Base-by-base conservation (phyloP, 768 basidiomycete genomes). In the Cubamyces sp. region DNA sequence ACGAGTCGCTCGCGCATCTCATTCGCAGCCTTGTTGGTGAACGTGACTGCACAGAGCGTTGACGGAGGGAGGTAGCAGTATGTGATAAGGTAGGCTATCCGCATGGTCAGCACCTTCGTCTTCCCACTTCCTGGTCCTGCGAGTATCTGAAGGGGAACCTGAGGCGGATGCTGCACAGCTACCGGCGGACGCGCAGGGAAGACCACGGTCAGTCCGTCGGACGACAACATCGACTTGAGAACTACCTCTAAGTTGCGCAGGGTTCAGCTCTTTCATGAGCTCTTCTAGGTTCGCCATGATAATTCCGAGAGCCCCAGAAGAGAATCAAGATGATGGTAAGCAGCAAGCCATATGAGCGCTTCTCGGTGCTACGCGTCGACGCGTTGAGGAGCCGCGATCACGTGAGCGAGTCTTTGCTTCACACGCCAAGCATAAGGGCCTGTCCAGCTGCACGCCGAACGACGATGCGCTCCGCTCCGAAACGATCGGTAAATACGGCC, bases 11-110 rank as follows among this genome's bases (percentile, higher is more conserved):
- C 80, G 54, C 84, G 81, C 92, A 95, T 94, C 76, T 95, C 94
- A 62, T 85, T 88, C 1, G 93, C 92, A 16, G 93, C 92, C 73
- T 93, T 93, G 76, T 94, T 94, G 11, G 93, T 94, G 73, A 95
- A 96, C 0, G 85, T 96, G 12, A 95, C 90, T 2, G 88, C 87
- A 68, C 87, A 89, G 74, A 92, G 88, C 18, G 84, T 78, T 4
- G 79, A 77, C 1, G 90, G 83, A 12, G 78, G 70, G 11, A 88
- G 69, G 25, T 67, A 67, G 67, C 86, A 82, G 28, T 79, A 71
- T 6, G 83, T 70, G 52, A 91, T 85, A 21, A 92, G 76, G 70
- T 89, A 78, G 3, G 85, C 88, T 48, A 91, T 86, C 16, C 90
- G 81, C 50, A 85, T 83, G 5, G 86, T 90, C 25, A 91, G 71